These are phyloP conservation scores for Penicillium pulvis DNA, from an alignment of 495 filamentous ascomycete species.

Conservation along the genomic window DNA sequence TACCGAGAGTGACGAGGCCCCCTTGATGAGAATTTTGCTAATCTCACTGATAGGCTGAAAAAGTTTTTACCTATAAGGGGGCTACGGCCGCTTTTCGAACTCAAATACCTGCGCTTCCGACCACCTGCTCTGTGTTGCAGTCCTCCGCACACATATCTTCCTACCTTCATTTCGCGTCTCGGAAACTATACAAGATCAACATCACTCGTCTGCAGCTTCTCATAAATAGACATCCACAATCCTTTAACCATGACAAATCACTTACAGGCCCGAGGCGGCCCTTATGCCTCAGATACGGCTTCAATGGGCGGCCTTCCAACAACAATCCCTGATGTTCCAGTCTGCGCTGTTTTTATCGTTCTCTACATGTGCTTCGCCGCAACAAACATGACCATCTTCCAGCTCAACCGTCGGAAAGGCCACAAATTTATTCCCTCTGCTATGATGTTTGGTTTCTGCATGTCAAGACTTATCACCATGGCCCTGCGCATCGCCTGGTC, in stretches of 20 bases:
- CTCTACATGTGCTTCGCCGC: slow-evolving; percentile 63
- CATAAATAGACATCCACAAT: background rate
- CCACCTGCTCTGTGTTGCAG: no score
- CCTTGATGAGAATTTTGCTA: background rate
- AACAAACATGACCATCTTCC: slow-evolving; percentile 67
- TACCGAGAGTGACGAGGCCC: no score
- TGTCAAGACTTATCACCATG: slow-evolving; percentile 66
- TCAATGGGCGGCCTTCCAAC: slow-evolving; percentile 61
- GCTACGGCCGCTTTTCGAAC: no score
- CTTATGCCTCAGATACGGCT: slow-evolving; percentile 50
- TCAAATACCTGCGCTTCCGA: no score
- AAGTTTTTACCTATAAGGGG: slow-evolving; percentile 2
- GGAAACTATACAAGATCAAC: no score
- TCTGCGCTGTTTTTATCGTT: slow-evolving; percentile 63
- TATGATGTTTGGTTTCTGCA: slow-evolving; percentile 77
- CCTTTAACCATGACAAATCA: background rate
- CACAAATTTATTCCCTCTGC: slow-evolving; percentile 74
- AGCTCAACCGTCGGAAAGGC: slow-evolving; percentile 53
- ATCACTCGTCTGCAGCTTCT: no score
- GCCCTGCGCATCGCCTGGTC: slow-evolving; percentile 61
- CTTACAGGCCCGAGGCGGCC: slow-evolving; percentile 22
- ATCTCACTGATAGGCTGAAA: background rate
- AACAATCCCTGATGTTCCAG: slow-evolving; percentile 59
- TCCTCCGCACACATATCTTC: no score
- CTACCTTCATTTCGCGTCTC: no score